A percentile compares a stretch with the other conserved stretches of the same genome.
These are phyloP conservation scores for Leccinum disarticulatum DNA, from an alignment of 768 basidiomycete genomes.

Conservation along the genomic window DNA sequence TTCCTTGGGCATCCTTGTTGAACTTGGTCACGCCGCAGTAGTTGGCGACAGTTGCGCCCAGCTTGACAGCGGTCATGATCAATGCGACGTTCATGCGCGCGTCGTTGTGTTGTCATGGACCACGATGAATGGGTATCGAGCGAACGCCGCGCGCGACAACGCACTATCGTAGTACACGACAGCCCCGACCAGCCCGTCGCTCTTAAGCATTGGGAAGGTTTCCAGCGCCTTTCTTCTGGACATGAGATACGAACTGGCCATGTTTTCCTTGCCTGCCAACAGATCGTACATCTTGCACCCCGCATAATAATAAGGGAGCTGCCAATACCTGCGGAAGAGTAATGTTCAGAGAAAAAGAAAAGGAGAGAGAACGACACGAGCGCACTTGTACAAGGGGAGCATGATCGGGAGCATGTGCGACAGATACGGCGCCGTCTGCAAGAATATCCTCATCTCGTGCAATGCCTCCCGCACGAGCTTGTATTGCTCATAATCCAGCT, in stretches of 20 bases:
- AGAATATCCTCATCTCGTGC: conserved; percentile 88
- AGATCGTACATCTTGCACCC: conserved; percentile 97
- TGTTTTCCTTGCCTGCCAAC: conserved; percentile 93
- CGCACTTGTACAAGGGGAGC: conserved; percentile 91
- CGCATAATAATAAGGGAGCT: conserved; percentile 92
- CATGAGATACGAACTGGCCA: conserved; percentile 95
- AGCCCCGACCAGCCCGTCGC: conserved; percentile 87
- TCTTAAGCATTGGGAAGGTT: conserved; percentile 95
- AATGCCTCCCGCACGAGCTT: conserved; percentile 96
- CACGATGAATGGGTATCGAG: background rate
- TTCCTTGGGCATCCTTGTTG: conserved; percentile 63
- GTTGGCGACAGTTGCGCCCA: conserved; percentile 86
- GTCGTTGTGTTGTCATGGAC: conserved; percentile 92
- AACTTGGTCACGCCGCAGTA: conserved; percentile 84
- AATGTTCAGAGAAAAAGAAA: conserved; percentile 3
- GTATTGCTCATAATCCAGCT: conserved; percentile 94
- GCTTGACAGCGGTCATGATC: conserved; percentile 90
- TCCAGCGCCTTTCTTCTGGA: conserved; percentile 90
- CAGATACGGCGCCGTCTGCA: conserved; percentile 94
- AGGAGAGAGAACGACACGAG: background rate
- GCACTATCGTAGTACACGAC: conserved; percentile 96
- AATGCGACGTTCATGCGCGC: conserved; percentile 97
- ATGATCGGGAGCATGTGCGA: conserved; percentile 94
- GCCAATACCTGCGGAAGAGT: conserved; percentile 71
- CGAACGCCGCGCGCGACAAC: conserved; percentile 11